These are phyloP conservation scores for Lactuca sativa DNA, from an alignment of 129 eudicot genomes.

Conservation along the genomic window DNA sequence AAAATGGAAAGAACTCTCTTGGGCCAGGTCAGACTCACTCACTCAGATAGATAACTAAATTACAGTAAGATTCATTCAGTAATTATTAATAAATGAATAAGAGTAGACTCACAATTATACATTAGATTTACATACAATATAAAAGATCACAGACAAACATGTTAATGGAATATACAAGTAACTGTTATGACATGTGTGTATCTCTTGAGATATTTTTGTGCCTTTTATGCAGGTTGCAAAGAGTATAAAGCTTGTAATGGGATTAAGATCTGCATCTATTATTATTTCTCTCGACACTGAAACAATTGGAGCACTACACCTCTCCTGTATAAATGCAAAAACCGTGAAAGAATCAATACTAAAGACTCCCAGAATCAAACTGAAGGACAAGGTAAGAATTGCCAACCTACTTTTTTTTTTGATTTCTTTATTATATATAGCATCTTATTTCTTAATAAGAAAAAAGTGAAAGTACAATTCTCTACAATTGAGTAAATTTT, in stretches of 20 bases:
- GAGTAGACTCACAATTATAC: too few relatives aligned
- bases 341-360: conserved; percentile 66
- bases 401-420: neutral
- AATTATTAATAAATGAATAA: too few relatives aligned
- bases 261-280: conserved; percentile 58
- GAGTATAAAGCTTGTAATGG: conserved; percentile 70
- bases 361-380: conserved; percentile 51
- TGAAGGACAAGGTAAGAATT: conserved; percentile 55
- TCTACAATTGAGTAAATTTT: too few relatives aligned
- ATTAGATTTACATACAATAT: too few relatives aligned
- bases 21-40: conserved; percentile 64
- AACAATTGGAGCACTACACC: conserved; percentile 56
- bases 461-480: too few relatives aligned
- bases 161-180: too few relatives aligned
- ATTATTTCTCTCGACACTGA: conserved; percentile 69
- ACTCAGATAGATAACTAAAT: too few relatives aligned
- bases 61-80: too few relatives aligned
- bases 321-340: conserved; percentile 52
- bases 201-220: conserved; percentile 11
- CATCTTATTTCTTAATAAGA: too few relatives aligned
- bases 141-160: too few relatives aligned
- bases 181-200: too few relatives aligned
- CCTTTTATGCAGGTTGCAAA: conserved; percentile 65
- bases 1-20: conserved; percentile 80
- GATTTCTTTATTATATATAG: too few relatives aligned